Evolutionary conservation across 164 flowering plant species (phyloP), one percentile per base, ranked within the genome.

Genomic region (Platanus orientalis): DNA sequence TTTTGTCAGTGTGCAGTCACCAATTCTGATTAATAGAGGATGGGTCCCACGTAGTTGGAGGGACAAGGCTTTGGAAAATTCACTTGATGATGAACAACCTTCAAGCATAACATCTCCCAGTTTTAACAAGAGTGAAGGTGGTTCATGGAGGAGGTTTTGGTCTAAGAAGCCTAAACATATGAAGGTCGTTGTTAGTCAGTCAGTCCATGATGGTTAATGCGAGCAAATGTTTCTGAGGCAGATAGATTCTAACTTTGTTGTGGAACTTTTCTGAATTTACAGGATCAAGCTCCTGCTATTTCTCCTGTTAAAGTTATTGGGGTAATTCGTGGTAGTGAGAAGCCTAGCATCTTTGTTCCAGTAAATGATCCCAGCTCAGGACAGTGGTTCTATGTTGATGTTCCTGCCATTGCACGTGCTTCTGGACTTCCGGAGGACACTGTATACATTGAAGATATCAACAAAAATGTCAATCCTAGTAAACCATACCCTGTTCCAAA

Each of bases 31-130:
- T 27, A 95, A 95, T 63, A 86, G 97, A 75, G 99, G 99, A 68
- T 95, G 99, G 97, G 96, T 85, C 21, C 97, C 97, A 29, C 96
- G 94, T 25, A 84, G 79, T 66, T 95, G 99, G 99, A 78, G 79
- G 67, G 90, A 86, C 72, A 79, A 81, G 55, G 66, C 61, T 52
- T 49, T 68, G 1, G 70, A 80, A 69, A 68, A 56, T 60, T 57
- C 70, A 29, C 65, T 59, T 23, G 75, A 69, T 62, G 69, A 30
- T 36, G 73, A 75, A 54, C 74, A 71, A 65, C 67, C 69, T 69
- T 61, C 77, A 29, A 52, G 57, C 62, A 32, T 6, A 34, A 54
- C 70, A 58, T 24, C 73, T 0, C 25, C 61, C 44, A 53, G 67
- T 61, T 56, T n/a, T 39, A 76, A 60, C 61, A 70, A 74, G 55